A percentile compares a stretch with the other conserved stretches of the same genome.
Conservation (phyloP, 1,139 yeast genomes). For the Hemisphaericaspora xylanilytica region DNA sequence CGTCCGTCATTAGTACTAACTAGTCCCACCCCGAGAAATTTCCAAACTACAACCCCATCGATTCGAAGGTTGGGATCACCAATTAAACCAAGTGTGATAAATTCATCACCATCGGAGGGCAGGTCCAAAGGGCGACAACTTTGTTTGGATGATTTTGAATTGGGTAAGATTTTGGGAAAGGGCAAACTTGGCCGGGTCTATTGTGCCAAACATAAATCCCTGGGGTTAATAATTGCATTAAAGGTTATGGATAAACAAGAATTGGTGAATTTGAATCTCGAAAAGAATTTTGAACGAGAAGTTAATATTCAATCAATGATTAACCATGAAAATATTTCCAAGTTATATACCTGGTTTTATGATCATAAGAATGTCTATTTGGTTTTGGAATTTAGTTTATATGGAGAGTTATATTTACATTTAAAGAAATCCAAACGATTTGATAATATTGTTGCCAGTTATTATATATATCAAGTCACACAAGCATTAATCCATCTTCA, state of each 20-base stretch:
- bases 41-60: neutral
- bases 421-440: constrained; percentile 55
- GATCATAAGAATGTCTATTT: constrained; percentile 78
- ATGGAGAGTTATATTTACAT: constrained; percentile 83
- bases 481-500: constrained; percentile 76
- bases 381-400: constrained; percentile 77
- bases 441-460: constrained; percentile 69
- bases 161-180: constrained; percentile 86
- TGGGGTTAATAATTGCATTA: constrained; percentile 84
- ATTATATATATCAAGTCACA: constrained; percentile 80
- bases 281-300: constrained; percentile 84
- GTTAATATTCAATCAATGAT: constrained; percentile 84
- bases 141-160: constrained; percentile 66
- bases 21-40: neutral
- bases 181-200: constrained; percentile 94
- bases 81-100: no score
- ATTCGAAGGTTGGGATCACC: neutral
- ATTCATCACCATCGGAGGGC: no score
- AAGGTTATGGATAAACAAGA: constrained; percentile 88
- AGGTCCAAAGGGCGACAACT: neutral
- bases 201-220: constrained; percentile 72
- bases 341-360: constrained; percentile 81
- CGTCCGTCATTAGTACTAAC: neutral
- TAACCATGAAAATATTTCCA: constrained; percentile 74
- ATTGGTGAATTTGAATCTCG: constrained; percentile 71